Percentiles rank a stretch among this genome's conserved stretches.
Evolutionary conservation across 75 land plant genomes (phyloP).

Genomic region (Pinus taeda): DNA sequence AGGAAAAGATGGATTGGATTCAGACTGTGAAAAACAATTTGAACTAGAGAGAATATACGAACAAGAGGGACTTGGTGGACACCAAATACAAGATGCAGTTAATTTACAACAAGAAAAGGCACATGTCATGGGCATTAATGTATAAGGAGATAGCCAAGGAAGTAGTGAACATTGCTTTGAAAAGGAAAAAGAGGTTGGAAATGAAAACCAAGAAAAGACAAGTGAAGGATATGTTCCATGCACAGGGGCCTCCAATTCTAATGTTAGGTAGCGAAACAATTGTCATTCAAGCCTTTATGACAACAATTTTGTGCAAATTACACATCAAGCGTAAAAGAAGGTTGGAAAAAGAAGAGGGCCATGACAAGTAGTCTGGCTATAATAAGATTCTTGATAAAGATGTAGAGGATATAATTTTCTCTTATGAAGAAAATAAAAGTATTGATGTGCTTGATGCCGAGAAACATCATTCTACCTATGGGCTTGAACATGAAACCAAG

Average conservation of each 20-base stretch:
- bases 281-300: conserved; percentile 16
- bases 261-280: conserved; percentile 5
- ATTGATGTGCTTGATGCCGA: background rate
- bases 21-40: background rate
- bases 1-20: background rate
- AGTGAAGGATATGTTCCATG: background rate
- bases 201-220: background rate
- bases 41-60: background rate
- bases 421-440: too few species aligned
- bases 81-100: background rate
- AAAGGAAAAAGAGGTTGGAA: background rate
- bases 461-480: background rate
- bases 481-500: background rate
- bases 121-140: background rate
- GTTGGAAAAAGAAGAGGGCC: conserved; percentile 59
- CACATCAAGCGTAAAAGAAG: conserved; percentile 67
- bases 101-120: background rate
- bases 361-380: conserved; percentile 41
- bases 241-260: background rate
- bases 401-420: conserved; percentile 15
- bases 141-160: background rate
- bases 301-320: conserved; percentile 69
- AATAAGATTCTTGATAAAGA: conserved; percentile 36
- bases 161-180: background rate
- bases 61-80: background rate